A percentile compares a stretch with the other conserved stretches of the same genome.
Conservation (phyloP, 1,284 basidiomycete species). For the Papiliotrema terrestris region DNA sequence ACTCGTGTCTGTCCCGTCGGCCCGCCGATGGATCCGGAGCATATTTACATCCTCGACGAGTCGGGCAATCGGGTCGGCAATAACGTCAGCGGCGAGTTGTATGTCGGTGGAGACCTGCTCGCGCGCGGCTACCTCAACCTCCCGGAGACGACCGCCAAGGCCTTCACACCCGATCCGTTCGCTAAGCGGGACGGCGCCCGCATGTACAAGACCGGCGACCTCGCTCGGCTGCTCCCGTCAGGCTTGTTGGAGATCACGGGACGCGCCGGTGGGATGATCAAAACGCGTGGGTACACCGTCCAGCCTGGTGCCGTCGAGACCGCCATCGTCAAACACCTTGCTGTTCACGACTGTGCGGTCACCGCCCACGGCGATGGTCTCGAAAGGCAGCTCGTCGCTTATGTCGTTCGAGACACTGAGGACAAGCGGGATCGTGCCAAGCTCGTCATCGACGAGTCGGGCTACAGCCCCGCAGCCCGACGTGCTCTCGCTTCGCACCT, state of each 20-base stretch:
- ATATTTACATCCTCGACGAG: slow-evolving; percentile 39
- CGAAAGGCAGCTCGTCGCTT: slow-evolving; percentile 37
- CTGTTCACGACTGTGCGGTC: slow-evolving; percentile 35
- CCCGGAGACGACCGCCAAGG: slow-evolving; percentile 34
- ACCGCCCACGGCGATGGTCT: slow-evolving; percentile 36
- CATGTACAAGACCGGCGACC: slow-evolving; percentile 40
- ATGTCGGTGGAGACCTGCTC: slow-evolving; percentile 34
- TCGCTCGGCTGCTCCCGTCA: slow-evolving; percentile 24
- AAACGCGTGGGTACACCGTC: slow-evolving; percentile 40
- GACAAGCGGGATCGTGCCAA: slow-evolving; percentile 14
- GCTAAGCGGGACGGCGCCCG: slow-evolving; percentile 13
- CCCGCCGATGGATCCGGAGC: slow-evolving; percentile 26
- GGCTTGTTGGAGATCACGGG: slow-evolving; percentile 41
- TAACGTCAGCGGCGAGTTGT: slow-evolving; percentile 33
- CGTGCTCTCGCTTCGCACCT: slow-evolving; percentile 22
- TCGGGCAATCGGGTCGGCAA: slow-evolving; percentile 22
- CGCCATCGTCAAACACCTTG: slow-evolving; percentile 35
- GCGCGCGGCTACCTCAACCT: slow-evolving; percentile 41
- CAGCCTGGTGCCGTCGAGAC: slow-evolving; percentile 34
- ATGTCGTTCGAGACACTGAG: slow-evolving; percentile 31
- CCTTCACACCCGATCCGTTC: slow-evolving; percentile 27
- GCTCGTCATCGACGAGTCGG: slow-evolving; percentile 28
- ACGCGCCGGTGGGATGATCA: slow-evolving; percentile 42
- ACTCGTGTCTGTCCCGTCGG: slow-evolving; percentile 32
- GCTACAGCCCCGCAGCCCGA: slow-evolving; percentile 33